phyloP scores from a whole-genome alignment of 2,329 filamentous ascomycete genomes.

The Pseudopithomyces chartarum region DNA sequence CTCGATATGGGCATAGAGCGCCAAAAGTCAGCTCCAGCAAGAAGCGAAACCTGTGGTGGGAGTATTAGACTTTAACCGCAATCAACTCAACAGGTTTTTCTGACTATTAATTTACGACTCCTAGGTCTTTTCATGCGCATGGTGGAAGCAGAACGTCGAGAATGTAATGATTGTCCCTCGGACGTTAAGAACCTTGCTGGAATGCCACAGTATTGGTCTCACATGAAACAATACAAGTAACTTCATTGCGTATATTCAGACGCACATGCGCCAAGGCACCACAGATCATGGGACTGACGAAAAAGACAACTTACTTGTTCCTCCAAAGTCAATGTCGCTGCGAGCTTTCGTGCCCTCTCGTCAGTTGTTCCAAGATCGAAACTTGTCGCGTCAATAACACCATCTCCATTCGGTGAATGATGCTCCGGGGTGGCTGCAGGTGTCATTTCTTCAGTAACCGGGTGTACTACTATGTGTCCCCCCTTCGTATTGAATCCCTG shows the following conservation, averaged over 20 bases:
- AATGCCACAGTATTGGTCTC: slow-evolving; percentile 7
- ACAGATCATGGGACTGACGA: slow-evolving; percentile 8
- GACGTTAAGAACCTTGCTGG: too few species aligned
- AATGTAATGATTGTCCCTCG: too few species aligned
- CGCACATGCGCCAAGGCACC: background rate
- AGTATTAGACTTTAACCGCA: slow-evolving; percentile 22
- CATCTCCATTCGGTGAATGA: slow-evolving; percentile 25
- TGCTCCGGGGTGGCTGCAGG: slow-evolving; percentile 35
- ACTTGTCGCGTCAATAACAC: slow-evolving; percentile 42
- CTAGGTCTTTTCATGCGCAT: too few species aligned
- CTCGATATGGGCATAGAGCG: slow-evolving; percentile 66
- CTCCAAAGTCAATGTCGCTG: slow-evolving; percentile 42
- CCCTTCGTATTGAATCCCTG: slow-evolving; percentile 40
- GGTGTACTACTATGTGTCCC: slow-evolving; percentile 34
- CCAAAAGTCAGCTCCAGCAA: slow-evolving; percentile 69
- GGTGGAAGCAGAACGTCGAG: too few species aligned
- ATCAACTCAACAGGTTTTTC: too few species aligned
- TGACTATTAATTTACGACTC: background rate
- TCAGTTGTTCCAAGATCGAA: slow-evolving; percentile 38
- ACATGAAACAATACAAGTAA: slow-evolving; percentile 9
- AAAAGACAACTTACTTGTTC: slow-evolving; percentile 40
- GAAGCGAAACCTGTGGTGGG: slow-evolving; percentile 38
- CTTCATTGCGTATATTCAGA: background rate
- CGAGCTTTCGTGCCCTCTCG: slow-evolving; percentile 41
- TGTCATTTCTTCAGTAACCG: slow-evolving; percentile 35